Evolutionary conservation across 257 asterid species (phyloP), one percentile per base, ranked within the genome.

Genomic region (Nicotiana otophora): DNA sequence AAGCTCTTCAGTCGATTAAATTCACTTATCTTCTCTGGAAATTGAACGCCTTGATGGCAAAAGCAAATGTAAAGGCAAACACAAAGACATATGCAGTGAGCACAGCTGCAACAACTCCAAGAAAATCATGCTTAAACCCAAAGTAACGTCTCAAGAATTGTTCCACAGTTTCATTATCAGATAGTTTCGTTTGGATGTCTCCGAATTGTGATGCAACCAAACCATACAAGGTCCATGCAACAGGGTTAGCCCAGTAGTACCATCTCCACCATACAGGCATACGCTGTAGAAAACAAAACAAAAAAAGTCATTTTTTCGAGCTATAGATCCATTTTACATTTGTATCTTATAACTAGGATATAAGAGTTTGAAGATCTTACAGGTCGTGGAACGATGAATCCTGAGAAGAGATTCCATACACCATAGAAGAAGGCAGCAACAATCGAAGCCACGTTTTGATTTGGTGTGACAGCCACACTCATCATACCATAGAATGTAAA

Each of bases 181-280:
- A 30, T 68, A 90, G 54, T 16, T 0, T 34, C 2, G 67, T 80
- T n/a, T 83, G 80, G 1, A 85, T 34, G 58, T 90, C 90, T 74
- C 88, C 94, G 51, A 86, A 85, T 51, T 90, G 92, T 53, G 94
- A 89, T 20, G 88, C 84, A 4, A 82, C 77, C 39, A 91, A 79
- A 19, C 93, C 94, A 36, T 91, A 91, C 33, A 91, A 36, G 4
- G 93, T 86, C 90, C 90, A 91, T 1, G 94, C 57, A 16, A 87
- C 82, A 1, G 93, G 94, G 33, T 66, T 66, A 10, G 78, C 87
- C 94, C 93, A 87, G 79, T 84, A 84, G 70, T 80, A 87, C 94
- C 94, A 91, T 84, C 91, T 89, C 94, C 94, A 91, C 94, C 91
- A 90, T 76, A 89, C 65, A 1, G 94, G 94, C 46, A 87, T 87